phyloP scores from a whole-genome alignment of 306 rosid species.

The Gynostemma pentaphyllum region DNA sequence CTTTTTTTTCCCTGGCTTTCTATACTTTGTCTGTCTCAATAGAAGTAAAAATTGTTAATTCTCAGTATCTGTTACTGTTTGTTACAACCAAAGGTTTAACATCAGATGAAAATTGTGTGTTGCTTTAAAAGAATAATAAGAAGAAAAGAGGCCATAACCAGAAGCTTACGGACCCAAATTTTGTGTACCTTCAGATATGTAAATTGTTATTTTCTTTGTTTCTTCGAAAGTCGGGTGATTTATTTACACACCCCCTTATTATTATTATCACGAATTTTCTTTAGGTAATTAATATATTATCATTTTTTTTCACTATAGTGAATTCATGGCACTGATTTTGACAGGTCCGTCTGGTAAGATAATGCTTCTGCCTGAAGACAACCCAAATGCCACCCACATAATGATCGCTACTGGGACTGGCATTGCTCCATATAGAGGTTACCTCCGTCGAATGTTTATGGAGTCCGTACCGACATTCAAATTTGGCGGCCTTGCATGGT shows the following conservation, averaged over 20 bases:
- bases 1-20: background rate
- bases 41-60: background rate
- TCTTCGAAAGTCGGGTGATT: background rate
- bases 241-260: background rate
- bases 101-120: background rate
- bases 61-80: background rate
- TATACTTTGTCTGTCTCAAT: too few species aligned
- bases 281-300: background rate
- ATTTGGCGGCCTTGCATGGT: slow-evolving; percentile 93
- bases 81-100: background rate
- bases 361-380: slow-evolving; percentile 93
- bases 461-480: slow-evolving; percentile 66
- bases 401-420: slow-evolving; percentile 98
- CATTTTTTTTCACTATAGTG: background rate
- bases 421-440: slow-evolving; percentile 88
- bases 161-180: background rate
- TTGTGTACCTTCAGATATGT: background rate
- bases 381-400: slow-evolving; percentile 91
- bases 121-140: background rate
- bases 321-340: slow-evolving; percentile 4
- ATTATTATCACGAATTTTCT: background rate
- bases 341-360: slow-evolving; percentile 95
- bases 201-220: background rate
- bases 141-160: background rate
- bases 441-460: slow-evolving; percentile 98